phyloP scores from a whole-genome alignment of 768 basidiomycete genomes.

The Melanogaster broomeanus region DNA sequence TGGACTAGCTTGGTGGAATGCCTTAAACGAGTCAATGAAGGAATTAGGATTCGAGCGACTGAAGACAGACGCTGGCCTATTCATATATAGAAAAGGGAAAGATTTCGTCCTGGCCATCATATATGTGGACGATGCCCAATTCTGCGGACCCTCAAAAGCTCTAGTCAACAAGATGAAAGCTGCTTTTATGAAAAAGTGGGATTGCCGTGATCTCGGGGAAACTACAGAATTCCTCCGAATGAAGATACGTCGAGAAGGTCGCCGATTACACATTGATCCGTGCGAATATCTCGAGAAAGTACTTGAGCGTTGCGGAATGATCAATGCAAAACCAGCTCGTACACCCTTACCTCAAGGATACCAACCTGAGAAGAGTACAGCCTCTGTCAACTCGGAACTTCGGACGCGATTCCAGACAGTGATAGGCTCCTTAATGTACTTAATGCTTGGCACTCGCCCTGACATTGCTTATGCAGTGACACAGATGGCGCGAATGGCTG shows the following conservation, averaged over 20 bases:
- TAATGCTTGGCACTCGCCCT: constrained; percentile 27
- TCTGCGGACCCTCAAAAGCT: too few relatives aligned
- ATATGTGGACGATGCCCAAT: too few relatives aligned
- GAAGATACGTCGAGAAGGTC: neutral
- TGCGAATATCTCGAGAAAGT: constrained; percentile 12
- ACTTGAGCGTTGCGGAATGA: constrained; percentile 8
- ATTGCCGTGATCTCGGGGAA: too few relatives aligned
- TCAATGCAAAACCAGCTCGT: constrained; percentile 8
- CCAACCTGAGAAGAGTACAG: neutral
- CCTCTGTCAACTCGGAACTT: neutral
- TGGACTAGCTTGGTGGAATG: too few relatives aligned
- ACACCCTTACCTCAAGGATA: constrained; percentile 14
- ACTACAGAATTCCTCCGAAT: neutral
- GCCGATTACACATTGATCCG: constrained; percentile 4
- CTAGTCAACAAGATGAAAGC: too few relatives aligned
- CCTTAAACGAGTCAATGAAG: too few relatives aligned
- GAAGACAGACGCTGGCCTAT: too few relatives aligned
- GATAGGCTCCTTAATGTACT: constrained; percentile 30
- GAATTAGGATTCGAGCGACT: too few relatives aligned
- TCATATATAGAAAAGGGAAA: too few relatives aligned
- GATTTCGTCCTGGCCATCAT: too few relatives aligned
- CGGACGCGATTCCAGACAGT: neutral
- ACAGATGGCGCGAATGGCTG: constrained; percentile 16
- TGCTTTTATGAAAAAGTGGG: too few relatives aligned
- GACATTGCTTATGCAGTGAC: constrained; percentile 34